phyloP scores from a whole-genome alignment of 768 basidiomycete genomes.

The Neoboletus subvelutipes region DNA sequence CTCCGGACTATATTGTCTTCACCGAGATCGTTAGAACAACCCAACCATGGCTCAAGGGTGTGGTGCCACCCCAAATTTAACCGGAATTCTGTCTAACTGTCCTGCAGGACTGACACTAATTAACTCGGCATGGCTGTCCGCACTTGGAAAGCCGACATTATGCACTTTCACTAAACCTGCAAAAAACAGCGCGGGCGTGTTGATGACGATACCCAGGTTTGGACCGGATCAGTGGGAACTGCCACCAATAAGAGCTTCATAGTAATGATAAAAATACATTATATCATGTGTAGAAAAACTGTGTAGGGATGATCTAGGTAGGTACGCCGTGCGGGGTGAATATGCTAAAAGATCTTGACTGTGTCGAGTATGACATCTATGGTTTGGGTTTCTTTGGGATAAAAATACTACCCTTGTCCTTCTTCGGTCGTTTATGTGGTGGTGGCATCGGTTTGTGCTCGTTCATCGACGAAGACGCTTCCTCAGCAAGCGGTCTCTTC shows the following conservation, averaged over 20 bases:
- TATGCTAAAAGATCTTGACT: conserved; percentile 1
- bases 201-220: conserved; percentile 81
- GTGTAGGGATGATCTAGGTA: conserved; percentile 12
- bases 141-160: conserved; percentile 71
- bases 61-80: background rate
- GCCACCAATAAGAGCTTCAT: conserved; percentile 48
- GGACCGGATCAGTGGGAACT: conserved; percentile 87
- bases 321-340: background rate
- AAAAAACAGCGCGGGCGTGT: conserved; percentile 62
- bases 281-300: conserved; percentile 7
- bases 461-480: conserved; percentile 16
- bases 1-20: conserved; percentile 86
- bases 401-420: conserved; percentile 47
- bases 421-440: conserved; percentile 32
- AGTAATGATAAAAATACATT: conserved; percentile 22
- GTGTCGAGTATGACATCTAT: conserved; percentile 15
- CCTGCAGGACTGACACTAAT: conserved; percentile 72
- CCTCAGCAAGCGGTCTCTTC: conserved; percentile 23
- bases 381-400: conserved; percentile 57
- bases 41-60: conserved; percentile 80
- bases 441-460: conserved; percentile 29
- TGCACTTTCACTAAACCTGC: conserved; percentile 89
- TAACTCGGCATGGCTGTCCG: conserved; percentile 85
- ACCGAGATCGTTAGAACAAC: conserved; percentile 79
- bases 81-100: conserved; percentile 1